Conservation (phyloP, 2,329 filamentous ascomycete species). For the Epichloe scottii region DNA sequence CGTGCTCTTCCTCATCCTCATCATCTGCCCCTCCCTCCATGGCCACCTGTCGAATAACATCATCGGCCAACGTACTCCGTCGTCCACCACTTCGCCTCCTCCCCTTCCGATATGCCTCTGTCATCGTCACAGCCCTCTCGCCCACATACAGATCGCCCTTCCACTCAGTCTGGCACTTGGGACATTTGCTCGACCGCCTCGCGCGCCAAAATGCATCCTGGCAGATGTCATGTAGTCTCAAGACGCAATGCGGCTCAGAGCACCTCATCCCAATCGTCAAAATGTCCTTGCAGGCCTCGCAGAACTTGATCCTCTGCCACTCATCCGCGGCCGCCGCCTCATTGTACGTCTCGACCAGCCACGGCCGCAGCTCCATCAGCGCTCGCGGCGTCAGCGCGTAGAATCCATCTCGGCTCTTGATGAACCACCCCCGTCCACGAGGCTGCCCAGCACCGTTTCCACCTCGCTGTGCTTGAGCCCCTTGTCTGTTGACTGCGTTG, state of each 20-base stretch:
- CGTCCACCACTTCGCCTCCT: constrained; percentile 22
- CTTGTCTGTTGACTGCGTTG: constrained; percentile 21
- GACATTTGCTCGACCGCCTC: constrained; percentile 49
- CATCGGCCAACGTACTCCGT: constrained; percentile 22
- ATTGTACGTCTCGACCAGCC: constrained; percentile 85
- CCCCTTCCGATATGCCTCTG: constrained; percentile 35
- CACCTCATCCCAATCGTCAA: constrained; percentile 78
- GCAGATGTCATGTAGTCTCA: constrained; percentile 68
- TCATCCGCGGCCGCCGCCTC: constrained; percentile 48
- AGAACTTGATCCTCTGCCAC: constrained; percentile 70
- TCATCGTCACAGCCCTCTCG: constrained; percentile 42
- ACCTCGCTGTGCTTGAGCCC: constrained; percentile 67
- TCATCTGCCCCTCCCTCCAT: constrained; percentile 6
- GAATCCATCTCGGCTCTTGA: constrained; percentile 57
- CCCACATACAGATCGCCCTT: constrained; percentile 37
- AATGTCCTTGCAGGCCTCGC: constrained; percentile 79
- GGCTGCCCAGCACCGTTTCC: constrained; percentile 53
- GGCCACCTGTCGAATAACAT: constrained; percentile 17
- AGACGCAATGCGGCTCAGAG: constrained; percentile 49
- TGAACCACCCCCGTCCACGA: constrained; percentile 80
- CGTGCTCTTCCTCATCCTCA: background rate
- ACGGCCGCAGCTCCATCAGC: constrained; percentile 72
- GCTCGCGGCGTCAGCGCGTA: constrained; percentile 66
- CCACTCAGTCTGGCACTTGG: constrained; percentile 44
- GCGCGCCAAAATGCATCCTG: constrained; percentile 60